Conservation (phyloP, 2,329 filamentous ascomycete species). For the Penicillium sp. region DNA sequence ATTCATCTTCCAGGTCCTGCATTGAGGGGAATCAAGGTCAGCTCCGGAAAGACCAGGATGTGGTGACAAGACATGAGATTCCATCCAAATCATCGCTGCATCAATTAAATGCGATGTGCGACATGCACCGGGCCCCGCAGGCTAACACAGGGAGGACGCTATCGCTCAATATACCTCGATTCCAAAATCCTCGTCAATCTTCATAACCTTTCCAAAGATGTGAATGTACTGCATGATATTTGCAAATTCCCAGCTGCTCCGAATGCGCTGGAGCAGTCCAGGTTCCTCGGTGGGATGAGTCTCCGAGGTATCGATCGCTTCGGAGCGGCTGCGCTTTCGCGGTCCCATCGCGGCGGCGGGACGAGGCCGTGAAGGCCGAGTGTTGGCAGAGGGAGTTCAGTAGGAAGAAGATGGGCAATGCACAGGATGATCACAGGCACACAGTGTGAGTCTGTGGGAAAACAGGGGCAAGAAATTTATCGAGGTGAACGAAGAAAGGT, state of each 20-base stretch:
- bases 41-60: constrained; percentile 5
- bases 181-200: constrained; percentile 84
- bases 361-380: constrained; percentile 34
- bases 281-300: constrained; percentile 40
- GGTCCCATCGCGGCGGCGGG: constrained; percentile 52
- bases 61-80: background rate
- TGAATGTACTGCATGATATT: constrained; percentile 92
- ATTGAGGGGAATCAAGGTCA: constrained; percentile 16
- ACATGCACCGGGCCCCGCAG: constrained; percentile 2
- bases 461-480: background rate
- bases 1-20: constrained; percentile 87
- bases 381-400: constrained; percentile 15
- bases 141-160: background rate
- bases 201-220: constrained; percentile 84
- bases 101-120: constrained; percentile 18
- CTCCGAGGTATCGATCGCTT: constrained; percentile 55
- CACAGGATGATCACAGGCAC: constrained; percentile 1
- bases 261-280: constrained; percentile 65
- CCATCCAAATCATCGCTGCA: background rate
- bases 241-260: constrained; percentile 95
- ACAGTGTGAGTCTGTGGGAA: background rate
- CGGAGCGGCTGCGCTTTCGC: constrained; percentile 59
- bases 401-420: constrained; percentile 2
- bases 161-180: constrained; percentile 70
- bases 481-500: background rate